These are phyloP conservation scores for Rosa hybrid DNA, from an alignment of 331 rosid species.

Conservation along the genomic window DNA sequence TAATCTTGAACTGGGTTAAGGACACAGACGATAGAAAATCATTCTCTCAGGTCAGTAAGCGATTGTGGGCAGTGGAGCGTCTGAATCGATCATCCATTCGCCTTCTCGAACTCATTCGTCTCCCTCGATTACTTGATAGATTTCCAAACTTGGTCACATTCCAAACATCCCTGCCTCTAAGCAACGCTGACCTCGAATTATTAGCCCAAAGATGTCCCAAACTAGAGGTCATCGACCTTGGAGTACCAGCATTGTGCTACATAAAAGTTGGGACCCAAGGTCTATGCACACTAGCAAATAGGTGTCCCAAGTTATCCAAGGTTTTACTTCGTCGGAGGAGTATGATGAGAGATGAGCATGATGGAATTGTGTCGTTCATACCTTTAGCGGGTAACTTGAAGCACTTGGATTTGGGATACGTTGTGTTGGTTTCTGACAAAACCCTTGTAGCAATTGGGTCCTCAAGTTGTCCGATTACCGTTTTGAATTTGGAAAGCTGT, in stretches of 20 bases:
- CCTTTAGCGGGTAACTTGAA: conserved; percentile 5
- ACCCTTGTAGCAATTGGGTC: conserved; percentile 31
- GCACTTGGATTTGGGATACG: conserved; percentile 26
- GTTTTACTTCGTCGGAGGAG: neutral
- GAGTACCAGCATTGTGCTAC: too few species aligned
- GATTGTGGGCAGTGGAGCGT: conserved; percentile 32
- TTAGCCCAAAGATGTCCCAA: conserved; percentile 30
- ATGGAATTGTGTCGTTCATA: neutral
- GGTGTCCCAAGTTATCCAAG: conserved; percentile 20
- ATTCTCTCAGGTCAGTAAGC: conserved; percentile 31
- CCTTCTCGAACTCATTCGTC: conserved; percentile 10
- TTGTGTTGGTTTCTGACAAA: conserved; percentile 21
- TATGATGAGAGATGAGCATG: too few species aligned
- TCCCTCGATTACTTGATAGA: conserved; percentile 16
- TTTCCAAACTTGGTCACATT: conserved; percentile 27
- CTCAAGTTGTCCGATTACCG: neutral
- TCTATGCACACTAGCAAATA: conserved; percentile 10
- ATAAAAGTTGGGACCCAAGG: neutral
- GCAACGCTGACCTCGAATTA: conserved; percentile 22
- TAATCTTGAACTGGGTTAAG: conserved; percentile 21
- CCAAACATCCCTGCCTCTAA: neutral
- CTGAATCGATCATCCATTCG: conserved; percentile 22
- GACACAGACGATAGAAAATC: conserved; percentile 15
- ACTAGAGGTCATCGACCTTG: conserved; percentile 25
- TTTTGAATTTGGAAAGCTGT: conserved; percentile 26